These are phyloP conservation scores for Chaetomiaceae sp. DNA, from an alignment of 2,329 filamentous ascomycete species.

Conservation along the genomic window DNA sequence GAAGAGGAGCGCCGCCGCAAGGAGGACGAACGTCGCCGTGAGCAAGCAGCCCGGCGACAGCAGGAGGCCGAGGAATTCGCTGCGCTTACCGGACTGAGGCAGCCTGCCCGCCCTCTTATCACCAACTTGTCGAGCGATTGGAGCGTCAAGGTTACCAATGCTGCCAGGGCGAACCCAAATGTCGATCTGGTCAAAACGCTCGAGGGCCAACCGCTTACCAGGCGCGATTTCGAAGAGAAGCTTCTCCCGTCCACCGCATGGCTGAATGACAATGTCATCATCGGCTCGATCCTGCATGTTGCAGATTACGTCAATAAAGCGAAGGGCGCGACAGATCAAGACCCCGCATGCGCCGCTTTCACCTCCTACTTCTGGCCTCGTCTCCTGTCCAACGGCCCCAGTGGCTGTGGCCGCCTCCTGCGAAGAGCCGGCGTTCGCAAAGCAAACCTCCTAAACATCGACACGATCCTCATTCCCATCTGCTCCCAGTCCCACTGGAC, in stretches of 20 bases:
- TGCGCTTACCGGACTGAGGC: slow-evolving; percentile 26
- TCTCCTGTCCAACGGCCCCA: slow-evolving; percentile 44
- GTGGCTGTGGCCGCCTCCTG: slow-evolving; percentile 49
- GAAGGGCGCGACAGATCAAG: slow-evolving; percentile 46
- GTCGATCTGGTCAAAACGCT: slow-evolving; percentile 41
- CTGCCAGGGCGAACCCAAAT: slow-evolving; percentile 32
- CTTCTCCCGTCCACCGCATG: slow-evolving; percentile 54
- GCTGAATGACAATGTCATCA: slow-evolving; percentile 75
- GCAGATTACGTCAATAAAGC: slow-evolving; percentile 54
- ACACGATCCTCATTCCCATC: slow-evolving; percentile 66
- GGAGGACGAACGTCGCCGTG: slow-evolving; percentile 25
- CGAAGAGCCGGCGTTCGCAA: slow-evolving; percentile 52
- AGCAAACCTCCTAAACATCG: slow-evolving; percentile 58
- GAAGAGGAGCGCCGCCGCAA: slow-evolving; percentile 24
- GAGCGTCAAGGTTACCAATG: slow-evolving; percentile 33
- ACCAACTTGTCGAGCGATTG: slow-evolving; percentile 34
- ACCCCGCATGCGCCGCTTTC: slow-evolving; percentile 58
- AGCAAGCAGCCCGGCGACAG: slow-evolving; percentile 21
- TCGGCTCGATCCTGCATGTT: slow-evolving; percentile 58
- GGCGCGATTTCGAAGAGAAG: slow-evolving; percentile 56
- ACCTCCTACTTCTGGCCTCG: slow-evolving; percentile 62
- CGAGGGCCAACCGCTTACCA: slow-evolving; percentile 46
- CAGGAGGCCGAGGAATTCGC: slow-evolving; percentile 19
- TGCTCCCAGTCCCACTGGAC: slow-evolving; percentile 66
- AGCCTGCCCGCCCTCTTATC: slow-evolving; percentile 27